These are phyloP conservation scores for Sphaerulina populicola DNA, from an alignment of 2,329 filamentous ascomycete genomes.

Conservation along the genomic window DNA sequence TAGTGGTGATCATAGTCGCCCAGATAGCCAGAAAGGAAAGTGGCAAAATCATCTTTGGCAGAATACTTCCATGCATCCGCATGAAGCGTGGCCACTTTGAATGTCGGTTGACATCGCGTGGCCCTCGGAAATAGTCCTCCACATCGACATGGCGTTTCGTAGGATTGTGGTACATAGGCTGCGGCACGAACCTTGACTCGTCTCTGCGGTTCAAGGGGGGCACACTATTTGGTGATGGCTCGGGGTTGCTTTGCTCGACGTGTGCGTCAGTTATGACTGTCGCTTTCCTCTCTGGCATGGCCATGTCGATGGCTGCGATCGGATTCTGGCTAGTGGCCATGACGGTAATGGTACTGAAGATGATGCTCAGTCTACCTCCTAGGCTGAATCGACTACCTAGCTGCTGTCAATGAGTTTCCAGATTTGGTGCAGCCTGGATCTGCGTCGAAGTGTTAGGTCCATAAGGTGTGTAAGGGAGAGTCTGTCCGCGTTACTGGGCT, in stretches of 20 bases:
- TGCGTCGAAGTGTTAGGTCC: too few relatives aligned
- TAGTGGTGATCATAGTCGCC: slow-evolving; percentile 56
- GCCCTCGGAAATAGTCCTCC: slow-evolving; percentile 34
- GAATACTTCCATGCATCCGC: slow-evolving; percentile 65
- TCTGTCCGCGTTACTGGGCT: too few relatives aligned
- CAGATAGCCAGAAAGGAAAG: slow-evolving; percentile 55
- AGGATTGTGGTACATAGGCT: slow-evolving; percentile 11
- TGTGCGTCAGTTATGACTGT: neutral
- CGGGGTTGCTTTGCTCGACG: neutral
- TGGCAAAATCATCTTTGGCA: slow-evolving; percentile 66
- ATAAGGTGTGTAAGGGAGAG: too few relatives aligned
- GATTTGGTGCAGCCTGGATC: neutral
- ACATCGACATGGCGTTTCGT: slow-evolving; percentile 24
- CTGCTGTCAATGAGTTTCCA: neutral
- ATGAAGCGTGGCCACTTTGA: slow-evolving; percentile 70
- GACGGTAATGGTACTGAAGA: neutral
- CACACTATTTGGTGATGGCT: slow-evolving; percentile 1
- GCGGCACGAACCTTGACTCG: slow-evolving; percentile 8
- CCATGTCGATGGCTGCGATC: neutral
- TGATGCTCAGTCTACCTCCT: too few relatives aligned
- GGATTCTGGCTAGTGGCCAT: neutral
- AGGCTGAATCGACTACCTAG: neutral
- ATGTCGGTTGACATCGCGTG: slow-evolving; percentile 62
- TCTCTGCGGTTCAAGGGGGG: neutral
- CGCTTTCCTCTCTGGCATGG: neutral